Base-by-base conservation (phyloP, 192 early-diverging fungal genomes). In the Coemansia sp. region DNA sequence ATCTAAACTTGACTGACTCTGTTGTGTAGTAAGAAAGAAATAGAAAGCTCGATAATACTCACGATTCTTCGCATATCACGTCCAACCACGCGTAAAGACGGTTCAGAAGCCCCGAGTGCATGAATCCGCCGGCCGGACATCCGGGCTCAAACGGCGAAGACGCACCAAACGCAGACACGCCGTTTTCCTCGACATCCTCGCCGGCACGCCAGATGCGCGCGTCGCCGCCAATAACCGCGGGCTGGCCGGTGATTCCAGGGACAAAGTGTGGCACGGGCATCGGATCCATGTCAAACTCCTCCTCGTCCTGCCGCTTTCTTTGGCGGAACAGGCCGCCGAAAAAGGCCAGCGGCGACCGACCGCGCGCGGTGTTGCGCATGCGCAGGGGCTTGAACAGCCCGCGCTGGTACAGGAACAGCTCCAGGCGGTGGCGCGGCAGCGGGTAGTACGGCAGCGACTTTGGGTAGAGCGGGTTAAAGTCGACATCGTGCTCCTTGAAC, bases 381-480 rank as follows among this genome's bases (percentile, higher is more conserved):
- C 21, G n/a, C 21, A 65, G 53, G 1, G 73, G 68, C 30, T 63
- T 64, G 76, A 76, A 82, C 45, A 82, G 56, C 11, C 73, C 69
- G 27, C 72, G 69, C 40, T 69, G 64, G n/a, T 73, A 78, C 52
- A 88, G 54, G 64, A 85, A 88, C 16, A 56, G 60, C 66, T 86
- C 84, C 5, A 88, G 60, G 0, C 75, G 58, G n/a, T 62, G 60
- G 12, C 87, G 57, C 14, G 82, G 65, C 72, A 85, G 52, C 18
- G 87, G 87, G 43, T 64, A 68, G 61, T 86, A 88, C 9, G 84
- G 82, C 31, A 88, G 72, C 2, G 85, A 73, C 22, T 71, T 67
- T 46, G 85, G 72, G 49, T 85, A 88, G 1, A 84, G 77, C n/a
- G 87, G 87, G 38, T 81, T 85, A 57, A 88, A 88, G 57, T 84